These are phyloP conservation scores for Amanita exitialis DNA, from an alignment of 768 basidiomycete genomes.

Conservation along the genomic window DNA sequence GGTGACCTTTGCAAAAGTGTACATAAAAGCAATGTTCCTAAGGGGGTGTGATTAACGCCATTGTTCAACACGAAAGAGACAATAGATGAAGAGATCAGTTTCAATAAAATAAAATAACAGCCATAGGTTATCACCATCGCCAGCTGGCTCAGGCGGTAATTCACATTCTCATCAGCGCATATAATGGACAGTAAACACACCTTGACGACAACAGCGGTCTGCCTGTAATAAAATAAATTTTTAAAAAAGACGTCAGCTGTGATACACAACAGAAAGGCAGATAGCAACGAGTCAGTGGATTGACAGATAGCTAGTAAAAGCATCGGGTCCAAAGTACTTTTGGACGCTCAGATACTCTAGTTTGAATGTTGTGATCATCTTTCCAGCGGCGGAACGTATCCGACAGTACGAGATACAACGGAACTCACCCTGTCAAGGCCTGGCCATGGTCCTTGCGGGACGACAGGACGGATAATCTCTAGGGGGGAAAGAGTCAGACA, in stretches of 20 bases:
- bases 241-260: neutral
- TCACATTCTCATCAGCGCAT: constrained; percentile 55
- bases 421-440: neutral
- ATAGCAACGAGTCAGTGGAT: constrained; percentile 42
- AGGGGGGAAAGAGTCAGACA: neutral
- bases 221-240: too few species aligned
- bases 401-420: constrained; percentile 5
- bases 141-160: constrained; percentile 70
- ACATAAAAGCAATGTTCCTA: neutral
- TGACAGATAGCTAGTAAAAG: constrained; percentile 47
- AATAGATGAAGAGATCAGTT: neutral
- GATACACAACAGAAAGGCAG: neutral
- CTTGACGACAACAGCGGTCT: constrained; percentile 2
- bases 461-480: neutral
- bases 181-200: constrained; percentile 23
- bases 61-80: neutral
- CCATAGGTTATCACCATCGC: constrained; percentile 70
- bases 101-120: constrained; percentile 45
- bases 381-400: neutral
- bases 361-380: constrained; percentile 72
- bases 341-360: constrained; percentile 86
- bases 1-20: neutral
- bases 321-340: constrained; percentile 38
- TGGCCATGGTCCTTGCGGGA: too few species aligned
- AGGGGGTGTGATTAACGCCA: neutral